Conservation (phyloP, 2,329 filamentous ascomycete species). For the Talaromyces funiculosus region DNA sequence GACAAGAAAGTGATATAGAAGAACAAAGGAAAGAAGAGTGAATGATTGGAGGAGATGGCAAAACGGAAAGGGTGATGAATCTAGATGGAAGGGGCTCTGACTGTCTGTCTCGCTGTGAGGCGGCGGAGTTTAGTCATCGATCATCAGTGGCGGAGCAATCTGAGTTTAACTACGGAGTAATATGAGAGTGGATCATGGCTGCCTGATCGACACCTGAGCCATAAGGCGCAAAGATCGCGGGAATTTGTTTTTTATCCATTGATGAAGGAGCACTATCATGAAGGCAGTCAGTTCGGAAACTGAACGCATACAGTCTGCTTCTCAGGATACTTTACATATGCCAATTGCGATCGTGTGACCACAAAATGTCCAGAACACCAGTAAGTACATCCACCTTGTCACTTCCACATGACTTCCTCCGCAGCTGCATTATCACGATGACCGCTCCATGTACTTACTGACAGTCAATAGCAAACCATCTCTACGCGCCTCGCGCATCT, state of each 20-base stretch:
- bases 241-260: not conserved
- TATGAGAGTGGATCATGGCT: slow-evolving; percentile 4
- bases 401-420: not conserved
- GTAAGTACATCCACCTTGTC: slow-evolving; percentile 17
- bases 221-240: not conserved
- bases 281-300: no score
- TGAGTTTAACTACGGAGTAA: no score
- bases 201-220: slow-evolving; percentile 6
- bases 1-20: not conserved
- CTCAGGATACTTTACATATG: no score
- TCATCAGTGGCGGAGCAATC: slow-evolving; percentile 8
- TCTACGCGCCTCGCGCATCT: slow-evolving; percentile 37
- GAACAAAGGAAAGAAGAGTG: slow-evolving; percentile 9
- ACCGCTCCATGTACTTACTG: not conserved
- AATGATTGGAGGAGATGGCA: slow-evolving; percentile 9
- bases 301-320: no score
- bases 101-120: not conserved
- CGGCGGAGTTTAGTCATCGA: not conserved
- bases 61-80: not conserved
- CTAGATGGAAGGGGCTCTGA: slow-evolving; percentile 11
- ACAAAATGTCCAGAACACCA: slow-evolving; percentile 26
- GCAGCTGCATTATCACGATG: not conserved
- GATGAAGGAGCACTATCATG: not conserved
- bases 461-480: slow-evolving; percentile 12
- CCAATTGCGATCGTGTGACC: not conserved